Evolutionary conservation across 1,284 basidiomycete genomes (phyloP), one percentile per base, ranked within the genome.

Genomic region (Tilletiaria anomala): DNA sequence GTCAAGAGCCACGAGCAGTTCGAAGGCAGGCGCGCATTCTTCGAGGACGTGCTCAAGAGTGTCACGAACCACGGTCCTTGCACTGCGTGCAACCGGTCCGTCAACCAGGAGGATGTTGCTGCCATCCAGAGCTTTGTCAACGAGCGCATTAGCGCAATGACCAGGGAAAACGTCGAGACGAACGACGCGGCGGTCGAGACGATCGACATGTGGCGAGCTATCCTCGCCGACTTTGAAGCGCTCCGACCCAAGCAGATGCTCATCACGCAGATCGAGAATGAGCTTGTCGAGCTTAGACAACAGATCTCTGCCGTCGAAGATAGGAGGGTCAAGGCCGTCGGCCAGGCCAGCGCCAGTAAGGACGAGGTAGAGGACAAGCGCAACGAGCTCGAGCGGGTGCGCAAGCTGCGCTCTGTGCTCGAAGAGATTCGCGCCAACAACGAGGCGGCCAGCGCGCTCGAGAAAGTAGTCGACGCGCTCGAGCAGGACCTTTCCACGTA

Each of bases 1-100:
- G n/a, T n/a, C n/a, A n/a, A 53, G 47, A 38, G 51, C 51, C 35
- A 63, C 17, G 52, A 61, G 15, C 65, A 61, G 15, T 51, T 67
- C 15, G 54, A 52, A 8, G 52, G 33, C n/a, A 8, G 8, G 8
- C 6, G 6, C 21, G n/a, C n/a, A 73, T 76, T 83, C 21, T 87
- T 80, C 57, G 71, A 80, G 42, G 69, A 70, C 1, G 68, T 89
- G 18, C 72, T 86, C 8, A 69, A 72, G 17, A 67, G 70, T 1
- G 83, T 79, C 15, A 76, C 76, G 60, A 69, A 72, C 23, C 75
- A 78, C 50, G 78, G 82, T 52, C 70, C 73, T 3, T 96, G 89
- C 56, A 71, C 76, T 16, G 78, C 79, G 3, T 94, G 89, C 63
- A 76, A 78, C 50, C 76, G 88, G 4, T 71, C 71, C 20, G 71